Conservation (phyloP, 441 rosid genomes). For the Pelargonium cotyledonis region DNA sequence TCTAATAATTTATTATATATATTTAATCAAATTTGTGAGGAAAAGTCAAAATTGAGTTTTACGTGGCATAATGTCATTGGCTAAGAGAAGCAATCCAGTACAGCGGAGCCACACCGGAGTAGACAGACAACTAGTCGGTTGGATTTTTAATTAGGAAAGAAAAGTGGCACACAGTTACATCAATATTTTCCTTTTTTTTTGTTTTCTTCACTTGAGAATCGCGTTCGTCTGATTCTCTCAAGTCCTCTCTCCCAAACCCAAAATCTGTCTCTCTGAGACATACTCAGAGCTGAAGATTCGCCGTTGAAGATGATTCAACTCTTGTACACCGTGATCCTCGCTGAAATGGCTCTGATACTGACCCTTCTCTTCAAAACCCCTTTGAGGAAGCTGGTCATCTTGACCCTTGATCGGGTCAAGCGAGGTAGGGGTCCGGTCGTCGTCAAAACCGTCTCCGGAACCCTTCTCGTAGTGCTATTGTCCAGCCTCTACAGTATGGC, state of each 20-base stretch:
- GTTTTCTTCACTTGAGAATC: no score
- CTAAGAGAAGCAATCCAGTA: background rate
- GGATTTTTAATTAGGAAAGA: background rate
- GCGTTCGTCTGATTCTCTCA: no score
- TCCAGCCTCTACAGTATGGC: conserved; percentile 55
- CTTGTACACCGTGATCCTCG: conserved; percentile 48
- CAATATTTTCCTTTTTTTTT: background rate
- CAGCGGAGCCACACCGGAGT: background rate
- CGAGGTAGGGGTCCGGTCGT: conserved; percentile 77
- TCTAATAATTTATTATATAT: no score
- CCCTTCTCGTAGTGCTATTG: conserved; percentile 45
- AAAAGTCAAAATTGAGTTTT: background rate
- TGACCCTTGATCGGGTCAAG: conserved; percentile 63
- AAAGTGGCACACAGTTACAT: background rate
- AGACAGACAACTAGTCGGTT: background rate
- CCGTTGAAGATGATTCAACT: conserved; percentile 51
- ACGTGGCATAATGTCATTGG: background rate
- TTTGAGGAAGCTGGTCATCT: conserved; percentile 59
- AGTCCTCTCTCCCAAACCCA: no score
- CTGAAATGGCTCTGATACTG: conserved; percentile 58
- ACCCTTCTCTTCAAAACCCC: conserved; percentile 71
- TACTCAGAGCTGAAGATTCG: background rate
- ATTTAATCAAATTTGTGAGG: no score
- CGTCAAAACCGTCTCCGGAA: conserved; percentile 54
- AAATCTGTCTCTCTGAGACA: background rate